Conservation (phyloP, 331 rosid genomes). For the Telfairia occidentalis region DNA sequence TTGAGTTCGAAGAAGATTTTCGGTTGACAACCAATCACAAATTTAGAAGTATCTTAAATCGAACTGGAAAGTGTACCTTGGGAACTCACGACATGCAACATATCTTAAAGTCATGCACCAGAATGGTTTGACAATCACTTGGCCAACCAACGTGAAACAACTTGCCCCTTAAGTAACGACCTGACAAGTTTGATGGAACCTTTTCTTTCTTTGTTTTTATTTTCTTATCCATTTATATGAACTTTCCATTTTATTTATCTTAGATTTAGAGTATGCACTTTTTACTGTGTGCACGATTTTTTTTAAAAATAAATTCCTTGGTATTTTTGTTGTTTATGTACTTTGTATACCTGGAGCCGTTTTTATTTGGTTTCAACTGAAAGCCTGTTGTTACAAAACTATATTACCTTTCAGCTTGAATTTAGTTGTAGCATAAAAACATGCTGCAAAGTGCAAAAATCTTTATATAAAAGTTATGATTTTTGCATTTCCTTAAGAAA, state of each 20-base stretch:
- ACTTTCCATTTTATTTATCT: not conserved
- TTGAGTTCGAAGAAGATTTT: not conserved
- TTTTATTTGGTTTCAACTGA: not conserved
- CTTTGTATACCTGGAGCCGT: not conserved
- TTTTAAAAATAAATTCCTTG: too few species aligned
- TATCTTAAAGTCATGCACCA: not conserved
- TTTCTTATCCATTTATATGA: not conserved
- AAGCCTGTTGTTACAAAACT: not conserved
- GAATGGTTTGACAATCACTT: not conserved
- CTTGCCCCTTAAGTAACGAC: not conserved
- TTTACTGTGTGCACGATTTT: too few species aligned
- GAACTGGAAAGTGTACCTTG: not conserved
- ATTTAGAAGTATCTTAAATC: not conserved
- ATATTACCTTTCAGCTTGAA: not conserved
- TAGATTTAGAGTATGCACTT: too few species aligned
- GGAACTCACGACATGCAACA: not conserved
- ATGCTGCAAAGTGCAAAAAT: not conserved
- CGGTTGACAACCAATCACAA: not conserved
- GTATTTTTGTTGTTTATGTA: too few species aligned
- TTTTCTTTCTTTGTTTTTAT: not conserved
- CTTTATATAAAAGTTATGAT: not conserved
- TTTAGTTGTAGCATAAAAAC: not conserved
- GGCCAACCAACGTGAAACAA: not conserved
- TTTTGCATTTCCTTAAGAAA: not conserved
- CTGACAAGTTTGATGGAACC: not conserved